A percentile compares a stretch with the other conserved stretches of the same genome.
phyloP scores from a whole-genome alignment of 352 stramenopile genomes.

The Phytopythium litorale region DNA sequence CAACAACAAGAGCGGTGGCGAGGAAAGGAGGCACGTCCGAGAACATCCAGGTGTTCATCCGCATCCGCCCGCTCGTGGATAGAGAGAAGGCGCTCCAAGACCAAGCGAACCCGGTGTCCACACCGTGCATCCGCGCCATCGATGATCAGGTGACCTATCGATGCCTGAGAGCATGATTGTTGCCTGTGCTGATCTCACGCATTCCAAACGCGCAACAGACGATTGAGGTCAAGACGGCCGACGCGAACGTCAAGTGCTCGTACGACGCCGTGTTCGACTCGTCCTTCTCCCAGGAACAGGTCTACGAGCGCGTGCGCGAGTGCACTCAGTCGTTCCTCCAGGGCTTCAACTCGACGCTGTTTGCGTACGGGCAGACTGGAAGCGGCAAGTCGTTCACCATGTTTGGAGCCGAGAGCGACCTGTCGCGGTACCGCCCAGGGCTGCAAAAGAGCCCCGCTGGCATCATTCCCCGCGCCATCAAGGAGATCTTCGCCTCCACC shows the following conservation, averaged over 20 bases:
- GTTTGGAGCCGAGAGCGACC: conserved; percentile 73
- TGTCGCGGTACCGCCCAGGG: conserved; percentile 63
- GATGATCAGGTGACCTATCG: conserved; percentile 27
- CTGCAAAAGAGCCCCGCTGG: conserved; percentile 81
- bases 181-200: neutral
- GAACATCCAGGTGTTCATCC: conserved; percentile 84
- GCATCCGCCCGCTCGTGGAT: conserved; percentile 76
- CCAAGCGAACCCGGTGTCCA: conserved; percentile 19
- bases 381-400: conserved; percentile 88
- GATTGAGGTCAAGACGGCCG: conserved; percentile 68
- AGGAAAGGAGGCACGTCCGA: conserved; percentile 38
- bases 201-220: conserved; percentile 25
- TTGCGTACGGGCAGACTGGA: conserved; percentile 82
- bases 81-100: conserved; percentile 32
- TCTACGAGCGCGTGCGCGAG: conserved; percentile 74
- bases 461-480: conserved; percentile 88
- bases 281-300: conserved; percentile 66
- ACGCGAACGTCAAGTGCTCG: conserved; percentile 70
- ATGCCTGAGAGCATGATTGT: neutral
- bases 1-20: neutral
- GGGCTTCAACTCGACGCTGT: conserved; percentile 83
- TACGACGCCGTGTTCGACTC: conserved; percentile 84
- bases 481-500: conserved; percentile 75
- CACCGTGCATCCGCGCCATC: conserved; percentile 41
- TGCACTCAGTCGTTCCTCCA: conserved; percentile 77